Base-by-base conservation (phyloP, 1,139 yeast genomes). In the Blastobotrys elegans region DNA sequence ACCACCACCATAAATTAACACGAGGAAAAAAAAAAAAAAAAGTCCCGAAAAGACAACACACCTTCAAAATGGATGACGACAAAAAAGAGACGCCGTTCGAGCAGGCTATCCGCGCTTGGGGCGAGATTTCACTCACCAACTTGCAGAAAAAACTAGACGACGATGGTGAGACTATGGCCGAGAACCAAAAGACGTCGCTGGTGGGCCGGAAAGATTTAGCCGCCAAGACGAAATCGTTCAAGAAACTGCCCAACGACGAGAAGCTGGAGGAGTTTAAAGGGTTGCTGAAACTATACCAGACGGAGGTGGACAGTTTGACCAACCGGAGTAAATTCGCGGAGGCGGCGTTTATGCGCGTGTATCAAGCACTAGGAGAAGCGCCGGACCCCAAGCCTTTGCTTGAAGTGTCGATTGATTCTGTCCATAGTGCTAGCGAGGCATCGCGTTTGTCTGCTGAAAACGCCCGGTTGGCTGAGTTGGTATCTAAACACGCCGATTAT, bases 381-480 rank as follows among this genome's bases (percentile, higher is more conserved):
- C 97, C 97, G 0, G 97, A 92, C 66, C 97, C 97, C 2, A 77
- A 76, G 51, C 95, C 96, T 2, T 67, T 90, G 41, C 69, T 90
- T 49, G 88, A 85, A 58, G 75, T 79, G 32, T 79, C 94, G 2
- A 66, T 85, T 30, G 87, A 84, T 48, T 77, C 87, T 2, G 81
- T 84, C n/a, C 66, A 75, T 11, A 76, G 77, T 31, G 72, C 76
- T 1, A 71, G 77, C 13, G 89, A 86, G 49, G 68, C 76, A 2
- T 75, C 74, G 1, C 67, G 68, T 11, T 65, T 84, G 45, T 72
- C 74, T 52, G 68, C 69, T 20, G 87, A 84, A 59, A 77, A 84
- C 49, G 66, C 69, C 2, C 62, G 65, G 16, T 69, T 88, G 50
- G 79, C 78, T 51, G 84, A 82, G 43, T 80, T 82, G 58, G 64